phyloP scores from a whole-genome alignment of 805 yeast species.

The Candida sphagnicola region DNA sequence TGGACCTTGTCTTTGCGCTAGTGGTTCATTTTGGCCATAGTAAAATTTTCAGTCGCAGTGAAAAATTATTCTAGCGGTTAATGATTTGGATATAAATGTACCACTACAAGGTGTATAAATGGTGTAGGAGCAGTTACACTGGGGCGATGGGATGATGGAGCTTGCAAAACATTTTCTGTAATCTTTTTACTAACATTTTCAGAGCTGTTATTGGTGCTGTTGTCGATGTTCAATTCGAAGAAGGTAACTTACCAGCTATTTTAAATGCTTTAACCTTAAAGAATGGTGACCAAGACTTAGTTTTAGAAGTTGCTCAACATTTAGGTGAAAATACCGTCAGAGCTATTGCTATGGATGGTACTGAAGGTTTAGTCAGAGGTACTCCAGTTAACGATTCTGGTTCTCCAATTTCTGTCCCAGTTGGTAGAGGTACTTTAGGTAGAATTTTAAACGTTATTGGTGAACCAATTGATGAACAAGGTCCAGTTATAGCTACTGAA shows the following conservation, averaged over 20 bases:
- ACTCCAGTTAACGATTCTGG: constrained; percentile 90
- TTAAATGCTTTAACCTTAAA: constrained; percentile 92
- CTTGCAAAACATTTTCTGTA: no score
- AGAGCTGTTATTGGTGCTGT: constrained; percentile 99
- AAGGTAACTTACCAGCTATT: constrained; percentile 95
- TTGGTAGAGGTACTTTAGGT: constrained; percentile 98
- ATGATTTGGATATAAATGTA: no score
- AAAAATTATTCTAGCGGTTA: no score
- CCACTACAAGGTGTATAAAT: no score
- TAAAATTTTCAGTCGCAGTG: no score
- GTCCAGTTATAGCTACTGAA: constrained; percentile 90
- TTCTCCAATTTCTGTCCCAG: constrained; percentile 98
- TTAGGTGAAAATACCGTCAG: constrained; percentile 99
- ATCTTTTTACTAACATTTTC: constrained; percentile 29
- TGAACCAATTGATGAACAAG: constrained; percentile 99
- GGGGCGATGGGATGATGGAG: no score
- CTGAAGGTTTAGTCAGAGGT: constrained; percentile 99
- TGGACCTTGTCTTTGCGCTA: no score
- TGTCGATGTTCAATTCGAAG: constrained; percentile 98
- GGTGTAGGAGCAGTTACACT: no score
- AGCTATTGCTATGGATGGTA: constrained; percentile 99
- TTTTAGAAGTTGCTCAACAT: constrained; percentile 98
- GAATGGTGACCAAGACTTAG: constrained; percentile 72
- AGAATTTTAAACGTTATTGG: constrained; percentile 98
- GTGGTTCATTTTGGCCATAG: no score